Conservation (phyloP, 139 green algal species). For the Chloropicon primus region DNA sequence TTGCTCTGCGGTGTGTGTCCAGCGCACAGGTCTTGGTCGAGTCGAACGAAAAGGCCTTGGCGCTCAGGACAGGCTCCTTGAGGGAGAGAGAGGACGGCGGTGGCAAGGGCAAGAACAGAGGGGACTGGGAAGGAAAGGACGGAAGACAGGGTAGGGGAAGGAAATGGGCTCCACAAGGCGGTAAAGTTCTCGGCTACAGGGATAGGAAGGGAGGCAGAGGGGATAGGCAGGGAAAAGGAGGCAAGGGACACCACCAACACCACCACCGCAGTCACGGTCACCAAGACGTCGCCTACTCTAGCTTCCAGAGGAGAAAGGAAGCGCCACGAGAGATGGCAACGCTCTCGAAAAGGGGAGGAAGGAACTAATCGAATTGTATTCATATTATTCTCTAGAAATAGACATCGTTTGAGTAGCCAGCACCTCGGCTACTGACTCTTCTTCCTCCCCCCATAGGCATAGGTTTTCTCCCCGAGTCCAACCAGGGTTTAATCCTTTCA, state of each 20-base stretch:
- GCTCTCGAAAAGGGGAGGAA: background rate
- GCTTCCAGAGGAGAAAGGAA: background rate
- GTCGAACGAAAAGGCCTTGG: constrained; percentile 6
- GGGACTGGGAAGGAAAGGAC: background rate
- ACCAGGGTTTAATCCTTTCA: too few species aligned
- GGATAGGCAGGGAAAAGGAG: background rate
- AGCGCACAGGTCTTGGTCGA: constrained; percentile 26
- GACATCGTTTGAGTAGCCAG: too few species aligned
- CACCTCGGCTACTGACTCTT: too few species aligned
- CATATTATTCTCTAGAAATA: background rate
- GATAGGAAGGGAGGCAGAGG: background rate
- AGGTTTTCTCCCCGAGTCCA: too few species aligned
- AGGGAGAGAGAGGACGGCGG: background rate
- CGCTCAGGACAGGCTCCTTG: background rate
- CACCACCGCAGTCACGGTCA: background rate
- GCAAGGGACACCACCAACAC: background rate
- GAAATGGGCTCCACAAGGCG: background rate
- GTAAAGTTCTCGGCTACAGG: background rate
- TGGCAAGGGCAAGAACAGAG: background rate
- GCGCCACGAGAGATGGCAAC: background rate
- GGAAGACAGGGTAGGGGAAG: background rate
- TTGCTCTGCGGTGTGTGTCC: constrained; percentile 53
- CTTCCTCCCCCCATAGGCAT: too few species aligned
- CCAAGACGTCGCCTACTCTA: background rate
- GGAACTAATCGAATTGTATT: background rate